Conservation (phyloP, 352 stramenopile genomes). For the Pythium aphanidermatum region DNA sequence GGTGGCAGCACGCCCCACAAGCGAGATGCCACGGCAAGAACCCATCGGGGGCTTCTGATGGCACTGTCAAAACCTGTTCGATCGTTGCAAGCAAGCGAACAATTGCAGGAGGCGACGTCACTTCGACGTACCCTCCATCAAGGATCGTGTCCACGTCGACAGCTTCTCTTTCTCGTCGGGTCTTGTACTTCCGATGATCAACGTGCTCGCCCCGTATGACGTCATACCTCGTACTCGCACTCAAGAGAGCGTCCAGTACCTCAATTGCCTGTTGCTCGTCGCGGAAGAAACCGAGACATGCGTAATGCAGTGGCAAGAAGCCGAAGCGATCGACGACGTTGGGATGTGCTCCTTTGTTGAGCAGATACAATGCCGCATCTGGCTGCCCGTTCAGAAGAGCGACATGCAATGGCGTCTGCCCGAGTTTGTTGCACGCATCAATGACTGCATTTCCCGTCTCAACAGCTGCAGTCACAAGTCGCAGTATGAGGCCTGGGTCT, state of each 20-base stretch:
- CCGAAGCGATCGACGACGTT: slow-evolving; percentile 51
- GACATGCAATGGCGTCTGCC: slow-evolving; percentile 61
- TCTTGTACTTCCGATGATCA: slow-evolving; percentile 60
- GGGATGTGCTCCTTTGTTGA: slow-evolving; percentile 44
- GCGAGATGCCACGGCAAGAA: slow-evolving; percentile 61
- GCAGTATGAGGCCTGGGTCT: slow-evolving; percentile 10
- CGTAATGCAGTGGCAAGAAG: slow-evolving; percentile 61
- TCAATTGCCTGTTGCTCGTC: slow-evolving; percentile 20
- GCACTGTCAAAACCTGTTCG: slow-evolving; percentile 25
- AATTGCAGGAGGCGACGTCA: slow-evolving; percentile 30
- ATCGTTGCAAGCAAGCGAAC: slow-evolving; percentile 25
- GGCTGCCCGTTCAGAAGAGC: slow-evolving; percentile 58
- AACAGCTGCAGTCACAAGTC: slow-evolving; percentile 28
- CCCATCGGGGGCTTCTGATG: slow-evolving; percentile 9
- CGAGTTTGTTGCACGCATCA: slow-evolving; percentile 52
- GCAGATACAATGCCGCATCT: slow-evolving; percentile 29
- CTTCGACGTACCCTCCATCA: slow-evolving; percentile 28
- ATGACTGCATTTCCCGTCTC: slow-evolving; percentile 32
- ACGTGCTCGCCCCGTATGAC: slow-evolving; percentile 25
- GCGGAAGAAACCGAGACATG: slow-evolving; percentile 50
- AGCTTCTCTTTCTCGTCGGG: slow-evolving; percentile 33
- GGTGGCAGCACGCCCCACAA: slow-evolving; percentile 43
- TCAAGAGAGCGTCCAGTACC: slow-evolving; percentile 30
- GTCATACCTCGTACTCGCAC: slow-evolving; percentile 16
- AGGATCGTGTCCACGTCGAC: slow-evolving; percentile 57